Base-by-base conservation (phyloP, 192 early-diverging fungal genomes). In the Umbelopsis sp. region DNA sequence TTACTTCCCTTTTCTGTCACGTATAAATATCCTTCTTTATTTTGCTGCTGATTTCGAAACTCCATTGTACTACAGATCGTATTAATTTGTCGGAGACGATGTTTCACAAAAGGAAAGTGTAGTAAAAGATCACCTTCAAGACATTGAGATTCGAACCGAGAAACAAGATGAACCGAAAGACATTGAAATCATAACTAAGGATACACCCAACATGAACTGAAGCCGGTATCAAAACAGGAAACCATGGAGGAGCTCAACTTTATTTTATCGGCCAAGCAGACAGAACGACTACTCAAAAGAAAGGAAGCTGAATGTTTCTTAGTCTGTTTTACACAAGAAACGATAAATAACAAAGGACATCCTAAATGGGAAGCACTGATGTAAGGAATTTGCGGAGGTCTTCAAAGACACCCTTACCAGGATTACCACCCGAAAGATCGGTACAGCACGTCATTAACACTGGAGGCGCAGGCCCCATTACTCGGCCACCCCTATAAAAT, bases 401-500 rank as follows among this genome's bases (percentile, higher is more conserved):
- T 70, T 53, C 32, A 21, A 70, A 41, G 32, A 51, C 34, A 32
- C 26, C 4, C 22, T 70, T n/a, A 25, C 50, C 68, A 10, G 68
- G 50, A n/a, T 20, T 70, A 20, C 68, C 68, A 3, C 68, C 50
- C 6, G 22, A 70, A 4, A 5, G 68, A 32, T 6, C 22, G 7
- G 44, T 68, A 44, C 38, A 70, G 17, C 68, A 70, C 41, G 69
- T 70, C 34, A 70, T 52, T 31, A 38, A 70, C 26, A 51, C 51
- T 8, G 50, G 45, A 34, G 68, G 53, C 32, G 68, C 68, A 3
- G 5, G 16, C 4, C 68, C 31, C n/a, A 53, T 52, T 32, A 32
- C 14, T 9, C 32, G 41, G 3, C 26, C 31, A n/a, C 70, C 70
- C 21, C n/a, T 71, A 43, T 41, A 43, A 44, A 29, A 71, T 65